These are phyloP conservation scores for Melocanna baccifera DNA, from an alignment of 176 grass and related monocot species.

Conservation along the genomic window DNA sequence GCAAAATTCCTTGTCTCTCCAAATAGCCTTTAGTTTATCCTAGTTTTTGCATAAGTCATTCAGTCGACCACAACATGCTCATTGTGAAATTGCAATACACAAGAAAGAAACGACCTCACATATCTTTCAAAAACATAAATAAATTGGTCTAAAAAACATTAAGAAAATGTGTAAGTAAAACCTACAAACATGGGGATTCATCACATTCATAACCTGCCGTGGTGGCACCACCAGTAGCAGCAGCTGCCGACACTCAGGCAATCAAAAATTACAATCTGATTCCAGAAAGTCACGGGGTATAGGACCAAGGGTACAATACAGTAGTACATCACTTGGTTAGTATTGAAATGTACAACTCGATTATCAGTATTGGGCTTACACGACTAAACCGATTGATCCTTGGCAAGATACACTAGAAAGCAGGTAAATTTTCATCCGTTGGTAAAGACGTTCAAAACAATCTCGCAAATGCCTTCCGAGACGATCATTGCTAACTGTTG, in stretches of 20 bases:
- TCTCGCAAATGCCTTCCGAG: background rate
- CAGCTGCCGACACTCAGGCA: background rate
- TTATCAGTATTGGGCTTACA: background rate
- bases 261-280: background rate
- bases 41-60: background rate
- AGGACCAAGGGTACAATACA: background rate
- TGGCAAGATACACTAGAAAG: background rate
- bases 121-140: background rate
- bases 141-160: no score
- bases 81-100: background rate
- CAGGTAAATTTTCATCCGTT: background rate
- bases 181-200: background rate
- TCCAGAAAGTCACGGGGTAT: background rate
- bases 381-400: background rate
- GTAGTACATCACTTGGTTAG: background rate
- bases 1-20: background rate
- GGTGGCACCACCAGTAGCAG: background rate
- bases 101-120: background rate
- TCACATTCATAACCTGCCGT: background rate
- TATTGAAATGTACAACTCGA: background rate
- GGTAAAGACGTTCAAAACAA: background rate
- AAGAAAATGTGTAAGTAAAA: background rate
- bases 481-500: constrained; percentile 9
- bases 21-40: background rate
- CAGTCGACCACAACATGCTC: background rate